Base-by-base conservation (phyloP, 2,329 filamentous ascomycete genomes). In the Blastomyces gilchristii region DNA sequence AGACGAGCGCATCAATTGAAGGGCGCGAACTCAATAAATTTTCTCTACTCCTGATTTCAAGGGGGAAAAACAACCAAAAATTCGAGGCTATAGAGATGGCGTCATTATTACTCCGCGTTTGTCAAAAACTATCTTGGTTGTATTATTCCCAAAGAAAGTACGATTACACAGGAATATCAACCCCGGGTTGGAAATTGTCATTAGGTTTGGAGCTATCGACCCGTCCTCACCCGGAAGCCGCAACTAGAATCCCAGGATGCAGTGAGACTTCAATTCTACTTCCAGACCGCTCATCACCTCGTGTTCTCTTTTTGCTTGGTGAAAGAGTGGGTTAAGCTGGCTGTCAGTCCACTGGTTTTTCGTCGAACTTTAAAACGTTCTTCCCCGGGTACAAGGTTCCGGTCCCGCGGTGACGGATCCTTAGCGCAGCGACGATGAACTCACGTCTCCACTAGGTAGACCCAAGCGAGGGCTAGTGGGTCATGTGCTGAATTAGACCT, bases 361-460 rank as follows among this genome's bases (percentile, higher is more conserved):
- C n/a, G 34, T 43, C 54, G 2, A 58, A 59, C 41, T 18, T 49
- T 59, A 59, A 59, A 28, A 31, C 7, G 2, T 8, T 4, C 34
- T 59, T 41, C 31, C 39, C 62, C 72, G 72, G 73, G 73, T 65
- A 67, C 66, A 68, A 37, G 63, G 67, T 70, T 70, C 72, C 69
- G 69, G 69, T 74, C 70, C 73, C 73, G 72, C 73, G 72, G 69
- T 69, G 72, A 73, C 71, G 72, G 71, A 70, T 73, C 69, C 61
- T 56, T 49, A 47, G 53, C 25, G 60, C n/a, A 6, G 64, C 63
- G 25, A 7, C 25, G 28, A 39, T 39, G 9, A n/a, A 37, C 53
- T 56, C 34, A 68, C 61, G 63, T 57, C 22, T n/a, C 34, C 56
- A 41, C 28, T 1, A 11, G 39, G 41, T 14, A 37, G 25, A 45